A percentile compares a stretch with the other conserved stretches of the same genome.
These are phyloP conservation scores for Amphichorda felina DNA, from an alignment of 2,329 filamentous ascomycete genomes.

Conservation along the genomic window DNA sequence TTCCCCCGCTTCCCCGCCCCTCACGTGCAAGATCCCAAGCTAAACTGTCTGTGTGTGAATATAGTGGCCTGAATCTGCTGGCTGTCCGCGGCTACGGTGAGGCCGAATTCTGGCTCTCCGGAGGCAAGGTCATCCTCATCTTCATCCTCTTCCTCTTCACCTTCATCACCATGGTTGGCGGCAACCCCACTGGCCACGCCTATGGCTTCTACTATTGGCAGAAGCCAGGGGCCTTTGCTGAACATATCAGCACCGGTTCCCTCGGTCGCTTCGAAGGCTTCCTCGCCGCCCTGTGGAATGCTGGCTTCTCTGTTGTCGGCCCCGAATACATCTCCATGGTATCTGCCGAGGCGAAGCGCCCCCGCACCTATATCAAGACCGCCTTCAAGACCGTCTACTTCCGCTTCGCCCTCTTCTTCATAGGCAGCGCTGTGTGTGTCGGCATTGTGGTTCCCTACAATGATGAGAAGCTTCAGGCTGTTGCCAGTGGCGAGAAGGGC, in stretches of 20 bases:
- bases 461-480: constrained; percentile 9
- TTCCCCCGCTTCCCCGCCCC: background rate
- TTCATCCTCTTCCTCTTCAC: constrained; percentile 47
- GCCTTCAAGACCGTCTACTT: constrained; percentile 15
- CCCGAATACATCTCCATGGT: constrained; percentile 52
- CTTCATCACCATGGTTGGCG: constrained; percentile 46
- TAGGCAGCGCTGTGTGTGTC: constrained; percentile 19
- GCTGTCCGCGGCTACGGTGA: constrained; percentile 30
- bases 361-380: constrained; percentile 35
- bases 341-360: constrained; percentile 49
- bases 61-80: constrained; percentile 23
- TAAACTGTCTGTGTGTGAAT: constrained; percentile 1
- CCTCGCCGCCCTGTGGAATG: constrained; percentile 41
- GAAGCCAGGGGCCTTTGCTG: constrained; percentile 38
- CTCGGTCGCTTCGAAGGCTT: constrained; percentile 58
- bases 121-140: constrained; percentile 44
- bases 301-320: constrained; percentile 39
- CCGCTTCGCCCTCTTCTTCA: constrained; percentile 16
- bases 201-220: constrained; percentile 59
- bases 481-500: constrained; percentile 15
- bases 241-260: constrained; percentile 43
- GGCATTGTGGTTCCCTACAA: constrained; percentile 18
- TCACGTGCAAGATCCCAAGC: background rate
- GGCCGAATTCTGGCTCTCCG: constrained; percentile 32
- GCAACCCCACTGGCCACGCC: constrained; percentile 40